Base-by-base conservation (phyloP, 2,329 filamentous ascomycete genomes). In the Ophiostoma pallidulum region DNA sequence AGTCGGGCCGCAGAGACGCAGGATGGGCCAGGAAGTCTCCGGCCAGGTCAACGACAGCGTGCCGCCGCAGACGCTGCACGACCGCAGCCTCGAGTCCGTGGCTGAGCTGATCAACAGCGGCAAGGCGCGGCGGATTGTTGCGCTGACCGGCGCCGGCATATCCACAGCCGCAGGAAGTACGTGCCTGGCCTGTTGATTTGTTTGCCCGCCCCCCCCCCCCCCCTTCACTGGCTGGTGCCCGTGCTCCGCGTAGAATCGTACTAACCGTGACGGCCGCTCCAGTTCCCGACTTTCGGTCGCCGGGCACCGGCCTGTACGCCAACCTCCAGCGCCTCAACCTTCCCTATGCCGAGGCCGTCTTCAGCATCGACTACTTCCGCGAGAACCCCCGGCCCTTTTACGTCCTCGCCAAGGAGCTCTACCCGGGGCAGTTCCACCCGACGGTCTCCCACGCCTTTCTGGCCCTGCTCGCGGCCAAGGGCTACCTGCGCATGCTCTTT, bases 201-300 rank as follows among this genome's bases (percentile, higher is more conserved):
- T n/a, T n/a, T n/a, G n/a, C n/a, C n/a, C n/a, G n/a, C n/a, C n/a
- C n/a, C n/a, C n/a, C n/a, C n/a, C n/a, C n/a, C n/a, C n/a, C n/a
- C n/a, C n/a, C n/a, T n/a, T n/a, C n/a, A n/a, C n/a, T n/a, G n/a
- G n/a, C n/a, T n/a, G n/a, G n/a, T n/a, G n/a, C n/a, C n/a, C n/a
- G n/a, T n/a, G n/a, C n/a, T n/a, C n/a, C n/a, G n/a, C n/a, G n/a
- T n/a, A n/a, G n/a, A n/a, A n/a, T n/a, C n/a, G n/a, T n/a, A n/a
- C n/a, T n/a, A n/a, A 8, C 12, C 10, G 29, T 33, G 19, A 18
- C 19, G 31, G 12, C 16, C n/a, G 6, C 10, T 36, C 67, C 70
- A 66, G 91, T 98, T 53, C 92, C 92, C 53, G 92, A 98, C 66
- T 98, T 97, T 64, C 78, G 92, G 54, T 94, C 89, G 2, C 90